These are phyloP conservation scores for Somion occarium DNA, from an alignment of 1,284 basidiomycete species.

Conservation along the genomic window DNA sequence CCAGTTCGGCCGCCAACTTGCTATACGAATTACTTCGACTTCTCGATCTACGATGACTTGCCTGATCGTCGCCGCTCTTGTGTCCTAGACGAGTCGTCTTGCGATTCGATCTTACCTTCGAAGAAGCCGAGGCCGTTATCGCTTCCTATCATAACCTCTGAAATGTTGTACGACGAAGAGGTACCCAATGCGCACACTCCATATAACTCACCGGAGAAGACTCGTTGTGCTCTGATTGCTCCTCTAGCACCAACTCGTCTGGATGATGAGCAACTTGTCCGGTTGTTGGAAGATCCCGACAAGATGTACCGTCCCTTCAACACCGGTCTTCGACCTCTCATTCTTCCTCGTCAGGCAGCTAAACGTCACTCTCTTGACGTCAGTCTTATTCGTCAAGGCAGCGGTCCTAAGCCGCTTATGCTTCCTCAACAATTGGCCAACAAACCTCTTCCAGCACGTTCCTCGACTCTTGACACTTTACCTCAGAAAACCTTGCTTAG, in stretches of 20 bases:
- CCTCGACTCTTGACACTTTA: background rate
- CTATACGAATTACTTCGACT: background rate
- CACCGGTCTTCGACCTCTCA: slow-evolving; percentile 3
- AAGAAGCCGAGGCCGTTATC: background rate
- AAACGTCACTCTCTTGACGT: background rate
- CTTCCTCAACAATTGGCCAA: slow-evolving; percentile 2
- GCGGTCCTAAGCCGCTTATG: background rate
- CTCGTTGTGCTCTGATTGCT: background rate
- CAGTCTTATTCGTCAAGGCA: background rate
- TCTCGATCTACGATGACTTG: background rate
- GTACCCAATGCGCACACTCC: background rate
- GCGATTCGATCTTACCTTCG: background rate
- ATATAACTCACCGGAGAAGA: background rate
- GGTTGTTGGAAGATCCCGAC: background rate
- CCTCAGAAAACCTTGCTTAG: background rate
- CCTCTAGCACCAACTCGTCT: background rate
- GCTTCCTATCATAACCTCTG: background rate
- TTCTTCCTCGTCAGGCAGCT: background rate
- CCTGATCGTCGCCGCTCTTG: background rate
- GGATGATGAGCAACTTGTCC: background rate
- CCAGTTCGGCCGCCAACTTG: background rate
- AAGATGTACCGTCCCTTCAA: slow-evolving; percentile 1
- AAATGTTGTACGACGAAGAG: too few relatives aligned
- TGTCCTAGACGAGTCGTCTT: background rate
- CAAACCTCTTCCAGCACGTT: background rate